phyloP scores from a whole-genome alignment of 495 filamentous ascomycete genomes.

The Evansstolkia leycettana region DNA sequence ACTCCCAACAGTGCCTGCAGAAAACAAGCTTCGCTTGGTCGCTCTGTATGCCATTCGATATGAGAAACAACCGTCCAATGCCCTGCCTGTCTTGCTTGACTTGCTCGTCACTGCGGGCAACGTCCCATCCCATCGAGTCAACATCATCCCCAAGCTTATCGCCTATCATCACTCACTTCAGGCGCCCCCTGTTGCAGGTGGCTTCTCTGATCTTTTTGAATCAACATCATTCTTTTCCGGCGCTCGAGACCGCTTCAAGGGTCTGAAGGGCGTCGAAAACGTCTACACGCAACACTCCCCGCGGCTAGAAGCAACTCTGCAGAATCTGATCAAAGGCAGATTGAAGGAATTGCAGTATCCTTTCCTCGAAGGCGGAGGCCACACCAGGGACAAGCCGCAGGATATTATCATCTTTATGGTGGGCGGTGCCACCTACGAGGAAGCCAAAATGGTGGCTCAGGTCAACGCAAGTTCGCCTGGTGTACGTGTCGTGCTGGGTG shows the following conservation, averaged over 20 bases:
- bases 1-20: slow-evolving; percentile 54
- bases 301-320: slow-evolving; percentile 70
- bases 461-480: slow-evolving; percentile 87
- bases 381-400: slow-evolving; percentile 86
- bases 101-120: slow-evolving; percentile 66
- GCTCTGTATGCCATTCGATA: slow-evolving; percentile 91
- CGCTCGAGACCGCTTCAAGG: slow-evolving; percentile 82
- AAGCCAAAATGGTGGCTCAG: slow-evolving; percentile 85
- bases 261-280: slow-evolving; percentile 93
- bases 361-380: slow-evolving; percentile 75
- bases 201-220: slow-evolving; percentile 84
- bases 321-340: slow-evolving; percentile 84
- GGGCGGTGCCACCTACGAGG: slow-evolving; percentile 88
- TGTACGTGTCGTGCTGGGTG: slow-evolving; percentile 75
- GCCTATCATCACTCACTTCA: slow-evolving; percentile 77
- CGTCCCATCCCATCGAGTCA: slow-evolving; percentile 59
- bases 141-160: slow-evolving; percentile 64
- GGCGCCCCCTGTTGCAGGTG: slow-evolving; percentile 51
- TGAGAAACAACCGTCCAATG: slow-evolving; percentile 67
- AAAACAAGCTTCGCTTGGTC: slow-evolving; percentile 77
- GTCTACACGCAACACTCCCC: slow-evolving; percentile 98
- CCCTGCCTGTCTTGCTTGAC: slow-evolving; percentile 71
- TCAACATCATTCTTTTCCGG: slow-evolving; percentile 83
- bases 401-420: slow-evolving; percentile 92
- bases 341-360: slow-evolving; percentile 77